Conservation (phyloP, 805 yeast genomes). For the Brettanomyces custersianus region DNA sequence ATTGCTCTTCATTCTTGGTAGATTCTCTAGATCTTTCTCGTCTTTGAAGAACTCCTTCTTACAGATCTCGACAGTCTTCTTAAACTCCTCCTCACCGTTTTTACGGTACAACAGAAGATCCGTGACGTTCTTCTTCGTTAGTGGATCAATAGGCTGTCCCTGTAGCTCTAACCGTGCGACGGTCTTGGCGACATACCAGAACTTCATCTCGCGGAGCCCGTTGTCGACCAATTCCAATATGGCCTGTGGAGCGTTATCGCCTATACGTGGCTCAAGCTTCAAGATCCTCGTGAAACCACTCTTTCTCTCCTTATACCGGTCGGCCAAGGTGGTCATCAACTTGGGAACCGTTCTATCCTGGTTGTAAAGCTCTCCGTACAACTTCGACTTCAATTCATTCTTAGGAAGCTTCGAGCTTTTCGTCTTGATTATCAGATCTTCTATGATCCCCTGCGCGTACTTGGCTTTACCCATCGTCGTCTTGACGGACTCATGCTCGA, state of each 20-base stretch:
- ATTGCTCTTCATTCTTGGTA: slow-evolving; percentile 23
- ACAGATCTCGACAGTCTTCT: slow-evolving; percentile 52
- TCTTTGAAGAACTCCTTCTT: slow-evolving; percentile 35
- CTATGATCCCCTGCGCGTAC: slow-evolving; percentile 55
- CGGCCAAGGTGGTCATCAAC: slow-evolving; percentile 53
- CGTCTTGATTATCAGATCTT: slow-evolving; percentile 53
- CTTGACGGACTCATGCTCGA: slow-evolving; percentile 61
- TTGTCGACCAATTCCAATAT: slow-evolving; percentile 77
- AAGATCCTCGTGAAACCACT: slow-evolving; percentile 86
- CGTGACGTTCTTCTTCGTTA: slow-evolving; percentile 49
- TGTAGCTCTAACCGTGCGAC: slow-evolving; percentile 75
- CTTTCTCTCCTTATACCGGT: slow-evolving; percentile 51
- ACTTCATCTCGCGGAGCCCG: slow-evolving; percentile 49
- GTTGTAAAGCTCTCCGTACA: slow-evolving; percentile 35
- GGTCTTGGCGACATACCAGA: slow-evolving; percentile 70
- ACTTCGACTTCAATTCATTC: slow-evolving; percentile 19
- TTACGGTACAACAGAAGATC: slow-evolving; percentile 37
- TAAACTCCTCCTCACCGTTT: slow-evolving; percentile 47
- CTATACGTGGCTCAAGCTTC: slow-evolving; percentile 74
- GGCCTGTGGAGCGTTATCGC: slow-evolving; percentile 87
- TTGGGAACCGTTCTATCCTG: slow-evolving; percentile 49
- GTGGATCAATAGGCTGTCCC: slow-evolving; percentile 39
- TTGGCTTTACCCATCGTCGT: slow-evolving; percentile 74
- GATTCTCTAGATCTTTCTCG: slow-evolving; percentile 11
- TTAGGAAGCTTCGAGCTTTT: slow-evolving; percentile 26